Base-by-base conservation (phyloP, 352 stramenopile genomes). In the Phytophthora nicotianae region DNA sequence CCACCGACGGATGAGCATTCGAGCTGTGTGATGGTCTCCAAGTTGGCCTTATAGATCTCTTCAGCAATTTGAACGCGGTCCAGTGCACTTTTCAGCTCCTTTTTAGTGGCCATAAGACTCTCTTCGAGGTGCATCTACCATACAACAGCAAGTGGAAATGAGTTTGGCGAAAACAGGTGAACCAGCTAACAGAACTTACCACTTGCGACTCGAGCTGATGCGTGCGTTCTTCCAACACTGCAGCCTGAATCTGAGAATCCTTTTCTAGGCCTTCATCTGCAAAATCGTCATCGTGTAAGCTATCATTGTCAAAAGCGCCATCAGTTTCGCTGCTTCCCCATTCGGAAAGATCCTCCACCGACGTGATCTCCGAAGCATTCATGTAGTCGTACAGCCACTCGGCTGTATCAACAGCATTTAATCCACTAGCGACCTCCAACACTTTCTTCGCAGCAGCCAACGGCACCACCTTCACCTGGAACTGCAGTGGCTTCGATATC, bases 21-120 rank as follows among this genome's bases (percentile, higher is more conserved):
- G 6, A 89, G 62, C 14, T 79, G 69, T 8, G 70, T 72, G 45
- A 89, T 89, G 3, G 75, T 80, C 65, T 89, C 79, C 21, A 89
- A 51, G 49, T 73, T 86, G n/a, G 79, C 79, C 56, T 86, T 89
- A 57, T 86, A 82, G 27, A 89, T 84, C 26, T 52, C 79, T 4
- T 77, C 71, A 0, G 77, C 72, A 23, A 86, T 82, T 33, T 81
- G 59, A 8, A 82, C 65, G 20, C 77, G 68, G 19, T 73, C 68
- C 4, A 68, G 51, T 17, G 79, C 73, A 5, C 51, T 58, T 41
- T 75, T 77, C 1, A 88, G 72, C 32, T 86, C 70, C 20, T 61
- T 62, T 21, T 81, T 75, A 1, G 66, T 61, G 9, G 21, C 20
- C 21, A 50, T 32, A 14, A 85, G 57, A 24, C 54, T 59, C n/a